Conservation (phyloP, 1,284 basidiomycete species). For the Polyporus tsugae region DNA sequence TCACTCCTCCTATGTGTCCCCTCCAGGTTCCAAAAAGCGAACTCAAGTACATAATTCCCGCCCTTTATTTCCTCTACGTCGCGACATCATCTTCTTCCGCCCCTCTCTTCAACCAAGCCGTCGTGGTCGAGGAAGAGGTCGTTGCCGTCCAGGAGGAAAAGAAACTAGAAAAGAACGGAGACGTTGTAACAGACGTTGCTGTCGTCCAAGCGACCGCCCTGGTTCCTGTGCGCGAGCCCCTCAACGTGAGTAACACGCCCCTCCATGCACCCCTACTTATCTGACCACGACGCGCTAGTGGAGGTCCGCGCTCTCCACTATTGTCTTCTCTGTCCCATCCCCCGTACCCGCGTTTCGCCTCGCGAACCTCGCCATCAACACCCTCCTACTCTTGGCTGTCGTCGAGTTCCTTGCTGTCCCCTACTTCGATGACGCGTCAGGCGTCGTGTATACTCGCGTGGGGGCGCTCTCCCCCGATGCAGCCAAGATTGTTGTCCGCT, state of each 20-base stretch:
- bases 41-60: slow-evolving; percentile 27
- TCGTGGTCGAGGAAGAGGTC: slow-evolving; percentile 27
- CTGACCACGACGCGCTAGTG: slow-evolving; percentile 13
- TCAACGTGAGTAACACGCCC: slow-evolving; percentile 19
- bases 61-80: slow-evolving; percentile 26
- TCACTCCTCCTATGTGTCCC: neutral
- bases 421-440: slow-evolving; percentile 58
- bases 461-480: slow-evolving; percentile 73
- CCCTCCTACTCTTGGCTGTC: slow-evolving; percentile 55
- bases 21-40: slow-evolving; percentile 21
- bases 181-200: slow-evolving; percentile 25
- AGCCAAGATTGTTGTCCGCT: slow-evolving; percentile 69
- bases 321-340: slow-evolving; percentile 57
- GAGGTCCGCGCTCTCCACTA: slow-evolving; percentile 37
- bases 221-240: slow-evolving; percentile 18
- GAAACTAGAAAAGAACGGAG: slow-evolving; percentile 24
- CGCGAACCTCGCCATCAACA: slow-evolving; percentile 58
- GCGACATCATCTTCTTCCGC: slow-evolving; percentile 18
- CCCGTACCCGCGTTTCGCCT: slow-evolving; percentile 47
- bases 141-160: slow-evolving; percentile 19
- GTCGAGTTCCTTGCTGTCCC: slow-evolving; percentile 62
- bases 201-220: slow-evolving; percentile 22
- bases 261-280: neutral
- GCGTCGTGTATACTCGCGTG: slow-evolving; percentile 69
- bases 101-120: slow-evolving; percentile 23